Conservation (phyloP, 768 basidiomycete species). For the Suillus luteus region DNA sequence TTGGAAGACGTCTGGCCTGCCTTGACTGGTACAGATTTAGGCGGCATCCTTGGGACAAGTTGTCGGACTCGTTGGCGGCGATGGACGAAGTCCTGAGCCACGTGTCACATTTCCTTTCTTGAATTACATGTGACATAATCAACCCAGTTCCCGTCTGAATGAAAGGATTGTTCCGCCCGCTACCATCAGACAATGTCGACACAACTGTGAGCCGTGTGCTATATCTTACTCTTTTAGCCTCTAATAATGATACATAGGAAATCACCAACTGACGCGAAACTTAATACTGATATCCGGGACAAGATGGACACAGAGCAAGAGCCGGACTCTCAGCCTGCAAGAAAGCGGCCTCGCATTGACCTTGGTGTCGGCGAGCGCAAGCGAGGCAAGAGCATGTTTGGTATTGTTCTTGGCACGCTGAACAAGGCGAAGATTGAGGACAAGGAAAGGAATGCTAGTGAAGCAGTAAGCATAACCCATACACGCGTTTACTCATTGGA, state of each 20-base stretch:
- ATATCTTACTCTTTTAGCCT: background rate
- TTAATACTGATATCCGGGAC: constrained; percentile 33
- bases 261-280: constrained; percentile 13
- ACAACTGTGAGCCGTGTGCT: background rate
- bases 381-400: constrained; percentile 88
- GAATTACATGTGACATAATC: constrained; percentile 6
- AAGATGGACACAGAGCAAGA: constrained; percentile 38
- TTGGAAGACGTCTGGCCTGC: constrained; percentile 8
- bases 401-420: constrained; percentile 77
- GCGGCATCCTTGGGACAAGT: constrained; percentile 22
- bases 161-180: background rate
- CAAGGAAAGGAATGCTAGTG: constrained; percentile 81
- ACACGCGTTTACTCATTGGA: constrained; percentile 8
- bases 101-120: constrained; percentile 8
- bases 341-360: constrained; percentile 76
- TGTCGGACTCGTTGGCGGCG: background rate
- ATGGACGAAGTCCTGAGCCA: background rate
- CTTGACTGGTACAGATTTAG: constrained; percentile 13
- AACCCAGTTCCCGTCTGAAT: background rate
- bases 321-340: constrained; percentile 49
- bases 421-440: constrained; percentile 89
- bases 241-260: constrained; percentile 7
- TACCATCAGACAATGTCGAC: constrained; percentile 6
- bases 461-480: constrained; percentile 56
- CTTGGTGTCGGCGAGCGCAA: constrained; percentile 69